Base-by-base conservation (phyloP, 1,284 basidiomycete species). In the Puccinia novopanici region DNA sequence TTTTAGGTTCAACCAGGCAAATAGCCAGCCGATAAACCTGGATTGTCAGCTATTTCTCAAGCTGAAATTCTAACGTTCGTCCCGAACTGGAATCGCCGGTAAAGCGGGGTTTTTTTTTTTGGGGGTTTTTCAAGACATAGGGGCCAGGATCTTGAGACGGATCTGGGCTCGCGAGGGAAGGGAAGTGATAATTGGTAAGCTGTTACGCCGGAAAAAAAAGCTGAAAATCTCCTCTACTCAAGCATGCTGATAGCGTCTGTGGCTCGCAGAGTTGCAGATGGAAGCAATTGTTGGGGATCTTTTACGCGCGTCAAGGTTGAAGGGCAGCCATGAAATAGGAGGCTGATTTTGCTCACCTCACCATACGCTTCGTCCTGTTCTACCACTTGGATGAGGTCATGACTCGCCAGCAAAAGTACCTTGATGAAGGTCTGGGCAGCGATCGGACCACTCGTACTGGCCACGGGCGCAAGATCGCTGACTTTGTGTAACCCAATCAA, bases 281-380 rank as follows among this genome's bases (percentile, higher is more conserved):
- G 10, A 48, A 48, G 45, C 8, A 48, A 48, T 13, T 17, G 17
- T 48, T 15, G 10, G 17, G 17, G 24, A 59, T 27, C 30, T 34
- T 59, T 59, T 59, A 2, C 30, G 34, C 27, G 27, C 3, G 30
- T 27, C 12, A 34, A 59, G 30, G 57, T 59, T 59, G 12, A 59
- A 34, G 30, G 34, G 12, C 24, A 34, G 24, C 27, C n/a, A 13
- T 27, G 45, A 48, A 48, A 48, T 17, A 48, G 17, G 17, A 48
- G 12, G 52, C 52, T 8, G 52, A 54, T 37, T 61, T 67, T 67
- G 24, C 71, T 73, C 54, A 81, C 79, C 59, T 81, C 79, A 37
- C 79, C 79, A 68, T 81, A 81, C 17, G 79, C 48, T 37, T 81
- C 79, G 40, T 81, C 79, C 37, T 81, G 79, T 70, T 81, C 79